phyloP scores from a whole-genome alignment of 2,329 filamentous ascomycete genomes.

The Mycosphaerella sp. region DNA sequence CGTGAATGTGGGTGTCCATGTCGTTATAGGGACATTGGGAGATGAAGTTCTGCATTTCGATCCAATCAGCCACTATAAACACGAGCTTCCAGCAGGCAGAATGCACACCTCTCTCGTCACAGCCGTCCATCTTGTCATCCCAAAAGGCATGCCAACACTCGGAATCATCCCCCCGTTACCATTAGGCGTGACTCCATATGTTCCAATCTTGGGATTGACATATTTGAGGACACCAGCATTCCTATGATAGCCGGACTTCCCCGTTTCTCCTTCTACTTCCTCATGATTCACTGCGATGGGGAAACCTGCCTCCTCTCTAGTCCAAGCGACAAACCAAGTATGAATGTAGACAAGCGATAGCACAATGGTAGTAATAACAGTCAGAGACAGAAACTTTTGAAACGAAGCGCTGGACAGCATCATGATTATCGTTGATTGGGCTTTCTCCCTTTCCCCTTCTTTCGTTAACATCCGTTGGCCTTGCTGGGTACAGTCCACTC shows the following conservation, averaged over 20 bases:
- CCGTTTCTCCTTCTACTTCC: not conserved
- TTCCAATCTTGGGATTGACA: conserved; percentile 32
- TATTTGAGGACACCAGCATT: conserved; percentile 27
- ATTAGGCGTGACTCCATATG: conserved; percentile 31
- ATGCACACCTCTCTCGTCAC: conserved; percentile 36
- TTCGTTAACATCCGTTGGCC: no score
- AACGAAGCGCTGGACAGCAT: conserved; percentile 1
- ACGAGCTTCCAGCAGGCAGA: not conserved
- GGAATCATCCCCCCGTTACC: conserved; percentile 34
- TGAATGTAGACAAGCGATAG: conserved; percentile 2
- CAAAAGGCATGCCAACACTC: conserved; percentile 38
- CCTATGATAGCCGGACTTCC: conserved; percentile 18
- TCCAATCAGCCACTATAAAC: not conserved
- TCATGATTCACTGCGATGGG: not conserved
- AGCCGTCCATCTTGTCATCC: conserved; percentile 49
- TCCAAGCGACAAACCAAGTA: conserved; percentile 4
- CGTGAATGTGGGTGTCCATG: conserved; percentile 40
- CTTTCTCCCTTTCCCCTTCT: no score
- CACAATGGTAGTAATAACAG: not conserved
- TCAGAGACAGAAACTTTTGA: conserved; percentile 3
- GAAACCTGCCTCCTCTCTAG: not conserved
- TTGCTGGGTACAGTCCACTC: no score
- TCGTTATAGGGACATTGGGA: conserved; percentile 46
- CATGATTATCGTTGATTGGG: not conserved
- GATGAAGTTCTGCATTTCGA: conserved; percentile 39